A percentile compares a stretch with the other conserved stretches of the same genome.
Evolutionary conservation across 1,139 yeast genomes (phyloP).

Genomic region (Zygoascus hellenicus): DNA sequence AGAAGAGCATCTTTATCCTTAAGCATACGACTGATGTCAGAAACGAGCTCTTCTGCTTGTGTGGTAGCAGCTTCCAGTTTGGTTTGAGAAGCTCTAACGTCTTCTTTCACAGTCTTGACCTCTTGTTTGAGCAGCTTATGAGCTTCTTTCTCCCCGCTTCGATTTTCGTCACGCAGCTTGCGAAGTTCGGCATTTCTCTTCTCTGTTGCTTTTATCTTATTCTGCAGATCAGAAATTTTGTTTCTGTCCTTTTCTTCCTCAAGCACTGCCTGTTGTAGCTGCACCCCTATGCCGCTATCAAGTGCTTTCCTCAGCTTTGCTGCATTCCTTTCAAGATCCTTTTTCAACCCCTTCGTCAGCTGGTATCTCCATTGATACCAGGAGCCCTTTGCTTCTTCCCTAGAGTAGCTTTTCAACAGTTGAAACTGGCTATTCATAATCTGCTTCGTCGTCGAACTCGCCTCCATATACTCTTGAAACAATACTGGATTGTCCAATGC

Average conservation of each 20-base stretch:
- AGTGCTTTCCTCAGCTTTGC: constrained; percentile 22
- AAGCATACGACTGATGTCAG: not conserved
- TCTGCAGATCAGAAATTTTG: not conserved
- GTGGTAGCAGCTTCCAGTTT: not conserved
- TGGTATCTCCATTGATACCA: constrained; percentile 60
- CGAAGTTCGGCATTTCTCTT: constrained; percentile 1
- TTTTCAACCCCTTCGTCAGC: constrained; percentile 40
- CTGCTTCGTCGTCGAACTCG: constrained; percentile 37
- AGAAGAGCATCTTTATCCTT: not conserved
- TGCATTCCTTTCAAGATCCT: constrained; percentile 35
- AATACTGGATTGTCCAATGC: constrained; percentile 45
- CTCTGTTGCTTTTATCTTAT: not conserved
- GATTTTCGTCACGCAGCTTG: not conserved
- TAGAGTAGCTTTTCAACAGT: constrained; percentile 44
- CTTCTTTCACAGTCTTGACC: not conserved
- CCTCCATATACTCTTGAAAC: constrained; percentile 43
- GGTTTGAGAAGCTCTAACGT: not conserved
- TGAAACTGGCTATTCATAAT: constrained; percentile 44
- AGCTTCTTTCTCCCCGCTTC: not conserved
- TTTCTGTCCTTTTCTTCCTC: not conserved
- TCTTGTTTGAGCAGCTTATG: constrained; percentile 1
- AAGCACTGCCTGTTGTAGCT: not conserved
- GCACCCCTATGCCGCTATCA: not conserved
- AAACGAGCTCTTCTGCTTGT: constrained; percentile 1
- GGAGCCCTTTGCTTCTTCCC: constrained; percentile 46